A percentile compares a stretch with the other conserved stretches of the same genome.
These are phyloP conservation scores for Leishmania tropica DNA, from an alignment of 208 protist species.

Conservation along the genomic window DNA sequence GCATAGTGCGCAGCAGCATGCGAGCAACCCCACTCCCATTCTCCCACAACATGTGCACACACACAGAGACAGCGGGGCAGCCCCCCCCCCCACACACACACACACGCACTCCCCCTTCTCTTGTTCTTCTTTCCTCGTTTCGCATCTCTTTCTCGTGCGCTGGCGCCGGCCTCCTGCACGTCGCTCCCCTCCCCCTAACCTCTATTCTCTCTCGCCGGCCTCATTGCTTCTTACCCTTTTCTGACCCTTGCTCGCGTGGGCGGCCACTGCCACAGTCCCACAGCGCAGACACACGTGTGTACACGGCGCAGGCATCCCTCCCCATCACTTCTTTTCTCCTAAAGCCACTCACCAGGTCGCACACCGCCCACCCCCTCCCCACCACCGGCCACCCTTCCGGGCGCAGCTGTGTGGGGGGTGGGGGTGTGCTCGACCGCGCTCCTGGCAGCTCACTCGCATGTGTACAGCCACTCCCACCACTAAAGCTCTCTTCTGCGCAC, in stretches of 20 bases:
- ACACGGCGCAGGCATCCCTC: not conserved
- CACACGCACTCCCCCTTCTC: not conserved
- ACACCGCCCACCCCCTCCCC: not conserved
- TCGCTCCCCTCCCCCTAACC: not conserved
- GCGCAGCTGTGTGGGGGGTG: not conserved
- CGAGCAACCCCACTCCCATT: not conserved
- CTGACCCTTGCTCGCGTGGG: not conserved
- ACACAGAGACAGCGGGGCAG: not conserved
- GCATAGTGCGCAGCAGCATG: constrained; percentile 3
- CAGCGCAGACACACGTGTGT: not conserved
- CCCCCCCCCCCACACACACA: not conserved
- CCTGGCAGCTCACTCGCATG: not conserved
- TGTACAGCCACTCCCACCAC: not conserved
- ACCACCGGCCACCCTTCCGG: not conserved
- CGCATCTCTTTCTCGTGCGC: not conserved
- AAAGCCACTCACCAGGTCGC: not conserved
- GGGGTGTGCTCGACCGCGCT: not conserved
- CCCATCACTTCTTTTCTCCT: not conserved
- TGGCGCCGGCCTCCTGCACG: not conserved
- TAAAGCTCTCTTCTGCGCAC: not conserved
- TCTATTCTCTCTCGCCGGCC: not conserved
- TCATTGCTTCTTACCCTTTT: not conserved
- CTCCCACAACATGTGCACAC: constrained; percentile 1
- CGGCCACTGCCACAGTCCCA: not conserved
- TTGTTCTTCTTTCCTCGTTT: not conserved